Base-by-base conservation (phyloP, 1,284 basidiomycete genomes). In the Microbotryum intermedium region DNA sequence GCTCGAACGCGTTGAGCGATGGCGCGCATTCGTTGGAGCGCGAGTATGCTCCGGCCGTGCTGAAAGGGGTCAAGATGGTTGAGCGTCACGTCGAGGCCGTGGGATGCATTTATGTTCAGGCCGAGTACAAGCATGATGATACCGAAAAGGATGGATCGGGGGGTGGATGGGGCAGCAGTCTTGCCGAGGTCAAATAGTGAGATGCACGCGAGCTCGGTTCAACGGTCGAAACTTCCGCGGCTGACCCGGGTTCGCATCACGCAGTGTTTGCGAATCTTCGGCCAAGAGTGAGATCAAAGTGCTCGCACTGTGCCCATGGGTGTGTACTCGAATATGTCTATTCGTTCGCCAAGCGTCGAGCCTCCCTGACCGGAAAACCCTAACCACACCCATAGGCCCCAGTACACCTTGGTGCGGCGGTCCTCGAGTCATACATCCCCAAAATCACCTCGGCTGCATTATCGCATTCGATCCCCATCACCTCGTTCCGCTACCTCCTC, bases 251-350 rank as follows among this genome's bases (percentile, higher is more conserved):
- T 13, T n/a, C 5, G 44, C 16, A 4, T 5, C 2, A 6, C 21
- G 10, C 48, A 67, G 65, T 1, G 65, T 67, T 3, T 62, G 61
- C 26, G 25, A 50, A 16, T 56, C 58, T 0, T 59, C 60, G 6
- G 55, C 18, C 1, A 6, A 26, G 4, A 49, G 51, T 1, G 21
- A 39, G 1, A 20, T 39, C 4, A 52, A 50, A 6, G 34, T 62
- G 5, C 29, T 67, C n/a, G 66, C 58, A 5, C n/a, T 67, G 47
- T 61, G 57, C 0, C 66, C 66, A 7, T 67, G 66, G 66, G 63
- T 59, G 18, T 23, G 16, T 18, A 39, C 3, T 39, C 9, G 34
- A 39, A 39, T 16, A 0, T 16, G 59, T 29, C 13, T n/a, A 3
- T 23, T 6, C 28, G n/a, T 34, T 39, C 20, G 42, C 10, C 28